Evolutionary conservation across 352 stramenopile species (phyloP), one percentile per base, ranked within the genome.

Genomic region (Paralagenidium karlingii): DNA sequence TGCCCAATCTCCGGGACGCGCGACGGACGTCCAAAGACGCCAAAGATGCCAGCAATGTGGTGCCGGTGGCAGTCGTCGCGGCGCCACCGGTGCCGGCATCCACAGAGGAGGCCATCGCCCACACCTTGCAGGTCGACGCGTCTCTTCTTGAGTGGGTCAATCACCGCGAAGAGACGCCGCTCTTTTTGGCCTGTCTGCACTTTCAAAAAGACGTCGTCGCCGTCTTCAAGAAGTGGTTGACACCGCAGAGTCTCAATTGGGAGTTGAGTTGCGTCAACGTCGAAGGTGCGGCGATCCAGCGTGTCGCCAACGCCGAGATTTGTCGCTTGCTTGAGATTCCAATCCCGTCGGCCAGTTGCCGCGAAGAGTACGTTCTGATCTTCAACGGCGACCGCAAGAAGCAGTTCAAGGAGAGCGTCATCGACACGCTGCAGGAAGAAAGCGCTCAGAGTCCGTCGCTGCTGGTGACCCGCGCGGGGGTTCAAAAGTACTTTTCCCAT

Each of bases 361-460:
- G 49, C 5, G 26, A 38, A 5, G 45, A 54, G 13, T 45, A 46
- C 8, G 49, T 78, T 25, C 44, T 58, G 2, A 16, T 33, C 16
- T 33, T 33, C 13, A 33, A 33, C 13, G 16, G 13, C 36, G 60
- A 80, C 26, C 47, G 37, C n/a, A 69, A 67, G 31, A 63, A 57
- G 15, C 45, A 66, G 13, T 88, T 88, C 49, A 84, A 84, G 34
- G 71, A 84, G 52, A 76, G 66, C 3, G 21, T 88, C 1, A 61
- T 82, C 26, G 75, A 88, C 38, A 71, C 74, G 7, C 51, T 88
- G 26, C 63, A 68, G 0, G 70, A 88, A 47, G 70, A 83, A 39
- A 84, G 68, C 41, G 60, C 69, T 2, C 36, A 59, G 10, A 44
- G 67, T 12, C 74, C 70, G 16, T 68, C 70, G 8, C 54, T 84